These are phyloP conservation scores for Sophora flavescens DNA, from an alignment of 306 rosid species.

Conservation along the genomic window DNA sequence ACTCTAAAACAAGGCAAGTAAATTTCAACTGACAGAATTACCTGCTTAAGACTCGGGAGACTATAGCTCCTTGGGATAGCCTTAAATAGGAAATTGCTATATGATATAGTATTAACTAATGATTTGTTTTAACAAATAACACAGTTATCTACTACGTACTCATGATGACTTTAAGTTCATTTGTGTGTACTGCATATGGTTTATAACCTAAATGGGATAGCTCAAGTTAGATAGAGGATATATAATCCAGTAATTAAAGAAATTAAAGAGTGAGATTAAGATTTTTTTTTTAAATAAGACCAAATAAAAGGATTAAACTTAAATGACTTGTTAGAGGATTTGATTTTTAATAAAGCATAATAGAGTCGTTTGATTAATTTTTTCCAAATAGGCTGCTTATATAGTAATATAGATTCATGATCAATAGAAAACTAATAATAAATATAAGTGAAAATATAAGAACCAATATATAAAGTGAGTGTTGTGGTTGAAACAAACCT, in stretches of 20 bases:
- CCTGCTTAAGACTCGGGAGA: slow-evolving; percentile 27
- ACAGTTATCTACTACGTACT: too few relatives aligned
- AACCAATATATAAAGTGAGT: not conserved
- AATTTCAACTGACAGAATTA: slow-evolving; percentile 32
- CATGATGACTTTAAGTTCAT: too few relatives aligned
- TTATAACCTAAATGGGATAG: not conserved
- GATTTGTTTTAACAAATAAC: not conserved
- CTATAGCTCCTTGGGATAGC: not conserved
- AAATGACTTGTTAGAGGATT: not conserved
- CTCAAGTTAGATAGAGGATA: not conserved
- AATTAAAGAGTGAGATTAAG: not conserved
- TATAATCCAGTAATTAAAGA: not conserved
- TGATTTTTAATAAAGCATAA: too few relatives aligned
- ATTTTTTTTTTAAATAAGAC: too few relatives aligned
- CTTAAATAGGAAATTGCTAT: not conserved
- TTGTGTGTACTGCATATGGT: too few relatives aligned
- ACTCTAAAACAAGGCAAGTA: not conserved
- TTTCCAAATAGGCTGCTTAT: too few relatives aligned
- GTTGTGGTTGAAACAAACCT: slow-evolving; percentile 57
- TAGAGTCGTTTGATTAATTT: not conserved
- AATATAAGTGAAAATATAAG: not conserved
- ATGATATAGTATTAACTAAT: not conserved
- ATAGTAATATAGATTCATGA: too few relatives aligned
- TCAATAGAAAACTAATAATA: too few relatives aligned
- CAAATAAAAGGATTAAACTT: not conserved